Evolutionary conservation across 75 land plant genomes (phyloP).

Genomic region (Selaginella tamariscina): DNA sequence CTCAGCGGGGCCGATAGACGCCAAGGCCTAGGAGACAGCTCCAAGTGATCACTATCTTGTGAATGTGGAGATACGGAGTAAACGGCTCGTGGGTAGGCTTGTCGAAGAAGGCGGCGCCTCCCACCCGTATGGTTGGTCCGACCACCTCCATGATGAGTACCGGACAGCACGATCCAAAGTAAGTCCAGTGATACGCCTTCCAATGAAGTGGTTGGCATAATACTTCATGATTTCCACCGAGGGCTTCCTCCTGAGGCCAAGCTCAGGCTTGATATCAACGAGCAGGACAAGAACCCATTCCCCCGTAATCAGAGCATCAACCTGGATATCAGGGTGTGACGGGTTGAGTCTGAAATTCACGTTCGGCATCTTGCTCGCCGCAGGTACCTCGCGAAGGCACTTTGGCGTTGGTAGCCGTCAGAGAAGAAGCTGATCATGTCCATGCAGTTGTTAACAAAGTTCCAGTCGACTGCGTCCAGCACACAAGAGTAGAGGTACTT

Average conservation of each 20-base stretch:
- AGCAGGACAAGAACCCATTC: not conserved
- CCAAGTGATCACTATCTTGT: not conserved
- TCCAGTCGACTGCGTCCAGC: not conserved
- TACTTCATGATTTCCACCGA: not conserved
- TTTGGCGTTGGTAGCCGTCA: not conserved
- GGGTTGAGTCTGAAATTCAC: no score
- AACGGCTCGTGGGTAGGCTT: not conserved
- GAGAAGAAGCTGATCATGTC: not conserved
- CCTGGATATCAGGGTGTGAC: not conserved
- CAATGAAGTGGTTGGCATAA: not conserved
- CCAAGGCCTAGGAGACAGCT: not conserved
- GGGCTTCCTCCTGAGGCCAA: no score
- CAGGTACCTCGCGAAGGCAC: not conserved
- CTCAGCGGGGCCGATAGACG: not conserved
- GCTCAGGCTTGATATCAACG: not conserved
- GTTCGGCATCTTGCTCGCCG: not conserved
- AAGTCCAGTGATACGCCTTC: not conserved
- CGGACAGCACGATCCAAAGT: not conserved
- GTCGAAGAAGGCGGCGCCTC: slow-evolving; percentile 2
- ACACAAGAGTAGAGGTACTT: no score
- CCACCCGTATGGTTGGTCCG: not conserved
- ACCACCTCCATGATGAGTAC: not conserved
- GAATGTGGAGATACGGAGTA: not conserved
- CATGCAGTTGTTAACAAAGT: no score
- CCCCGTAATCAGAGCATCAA: not conserved